These are phyloP conservation scores for Tricholoma flavovirens DNA, from an alignment of 768 basidiomycete species.

Conservation along the genomic window DNA sequence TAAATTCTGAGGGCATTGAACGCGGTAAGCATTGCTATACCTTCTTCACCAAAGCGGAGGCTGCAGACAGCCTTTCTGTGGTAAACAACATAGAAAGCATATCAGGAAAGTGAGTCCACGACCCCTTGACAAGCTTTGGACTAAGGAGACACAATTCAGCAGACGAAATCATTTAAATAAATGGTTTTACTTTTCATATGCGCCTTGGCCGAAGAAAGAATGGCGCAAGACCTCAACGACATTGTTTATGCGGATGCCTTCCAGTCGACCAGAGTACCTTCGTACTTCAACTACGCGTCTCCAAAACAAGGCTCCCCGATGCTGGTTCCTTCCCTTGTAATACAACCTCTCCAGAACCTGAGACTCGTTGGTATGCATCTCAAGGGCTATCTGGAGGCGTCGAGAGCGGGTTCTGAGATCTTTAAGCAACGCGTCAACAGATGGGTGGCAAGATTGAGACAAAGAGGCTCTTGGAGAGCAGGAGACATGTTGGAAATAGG, in stretches of 20 bases:
- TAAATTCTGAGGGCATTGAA: not conserved
- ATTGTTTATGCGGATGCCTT: slow-evolving; percentile 24
- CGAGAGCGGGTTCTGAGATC: slow-evolving; percentile 51
- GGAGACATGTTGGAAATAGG: not conserved
- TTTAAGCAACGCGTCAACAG: slow-evolving; percentile 56
- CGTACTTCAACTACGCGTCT: slow-evolving; percentile 56
- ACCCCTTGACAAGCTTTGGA: slow-evolving; percentile 44
- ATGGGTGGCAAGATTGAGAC: slow-evolving; percentile 25
- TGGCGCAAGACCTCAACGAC: slow-evolving; percentile 35
- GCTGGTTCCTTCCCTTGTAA: slow-evolving; percentile 81
- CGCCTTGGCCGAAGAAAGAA: slow-evolving; percentile 45
- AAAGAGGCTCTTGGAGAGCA: slow-evolving; percentile 21
- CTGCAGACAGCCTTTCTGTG: slow-evolving; percentile 29
- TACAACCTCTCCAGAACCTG: slow-evolving; percentile 60
- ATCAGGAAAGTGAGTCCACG: slow-evolving; percentile 62
- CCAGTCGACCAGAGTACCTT: slow-evolving; percentile 39
- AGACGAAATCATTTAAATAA: not conserved
- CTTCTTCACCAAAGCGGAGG: slow-evolving; percentile 38
- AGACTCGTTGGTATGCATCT: slow-evolving; percentile 43
- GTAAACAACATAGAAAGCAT: slow-evolving; percentile 26
- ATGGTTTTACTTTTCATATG: slow-evolving; percentile 31
- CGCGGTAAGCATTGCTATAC: slow-evolving; percentile 21
- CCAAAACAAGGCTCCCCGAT: slow-evolving; percentile 67
- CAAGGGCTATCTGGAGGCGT: slow-evolving; percentile 39
- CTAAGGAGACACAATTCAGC: slow-evolving; percentile 25